Evolutionary conservation across 2,329 filamentous ascomycete species (phyloP), one percentile per base, ranked within the genome.

Genomic region (Paraphaeosphaeria sporulosa): DNA sequence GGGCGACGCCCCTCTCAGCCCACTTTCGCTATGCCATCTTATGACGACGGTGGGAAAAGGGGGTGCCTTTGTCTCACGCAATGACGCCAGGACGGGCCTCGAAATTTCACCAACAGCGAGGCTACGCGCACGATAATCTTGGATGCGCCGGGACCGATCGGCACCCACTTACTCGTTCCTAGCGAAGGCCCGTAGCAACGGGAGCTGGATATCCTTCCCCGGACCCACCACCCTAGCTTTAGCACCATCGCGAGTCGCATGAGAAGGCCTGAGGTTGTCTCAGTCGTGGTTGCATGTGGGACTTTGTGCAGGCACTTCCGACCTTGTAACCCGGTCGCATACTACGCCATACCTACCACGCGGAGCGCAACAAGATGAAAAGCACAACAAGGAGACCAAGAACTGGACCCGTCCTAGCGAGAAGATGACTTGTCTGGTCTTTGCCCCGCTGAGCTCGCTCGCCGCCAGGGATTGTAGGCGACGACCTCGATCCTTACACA

Each of bases 151-250:
- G 63, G 51, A 58, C 55, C 62, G 72, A 75, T 76, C 73, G 70
- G 65, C 69, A 65, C 58, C 64, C 64, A 60, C 63, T 54, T 64
- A 64, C 69, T 72, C 66, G 73, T 75, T 77, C 74, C 72, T 77
- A 73, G 60, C 60, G 67, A 62, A 70, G 61, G 70, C 68, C 72
- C 74, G 71, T 64, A 68, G 67, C 62, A 71, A 61, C 74, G 75
- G 52, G 42, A 55, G 23, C 52, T 55, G 52, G 68, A 70, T 70
- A 69, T 67, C 55, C 68, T 69, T 76, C 74, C 75, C 75, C 75
- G 73, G 74, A 75, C 71, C 75, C 74, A 72, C 71, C 59, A 38
- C 52, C 55, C 44, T 42, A 42, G 55, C 69, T 15, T 44, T 65
- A 64, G 62, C 59, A 56, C 57, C 40, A 36, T 42, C 56, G 44